These are phyloP conservation scores for Meyerozyma guilliermondii DNA, from an alignment of 1,139 yeast species.

Conservation along the genomic window DNA sequence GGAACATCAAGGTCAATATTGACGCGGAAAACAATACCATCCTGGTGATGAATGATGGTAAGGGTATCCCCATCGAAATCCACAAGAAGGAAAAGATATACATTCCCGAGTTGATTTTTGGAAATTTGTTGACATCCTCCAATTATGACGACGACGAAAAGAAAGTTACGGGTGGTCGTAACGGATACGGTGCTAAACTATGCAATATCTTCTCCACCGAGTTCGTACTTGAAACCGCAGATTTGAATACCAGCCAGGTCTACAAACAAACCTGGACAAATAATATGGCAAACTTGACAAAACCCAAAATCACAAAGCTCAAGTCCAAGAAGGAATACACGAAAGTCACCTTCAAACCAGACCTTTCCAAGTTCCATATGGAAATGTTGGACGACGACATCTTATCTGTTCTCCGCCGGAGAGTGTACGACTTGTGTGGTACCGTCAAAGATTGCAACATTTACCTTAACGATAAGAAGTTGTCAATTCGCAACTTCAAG, in stretches of 20 bases:
- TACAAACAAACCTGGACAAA: slow-evolving; percentile 83
- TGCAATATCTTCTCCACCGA: slow-evolving; percentile 91
- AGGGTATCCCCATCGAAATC: slow-evolving; percentile 92
- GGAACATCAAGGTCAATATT: slow-evolving; percentile 72
- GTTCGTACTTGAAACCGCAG: slow-evolving; percentile 87
- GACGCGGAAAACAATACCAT: slow-evolving; percentile 72
- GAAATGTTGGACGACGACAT: slow-evolving; percentile 73
- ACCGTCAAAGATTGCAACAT: slow-evolving; percentile 85
- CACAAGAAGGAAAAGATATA: slow-evolving; percentile 89
- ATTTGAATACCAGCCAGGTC: slow-evolving; percentile 52
- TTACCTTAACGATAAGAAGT: slow-evolving; percentile 66
- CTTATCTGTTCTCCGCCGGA: slow-evolving; percentile 78
- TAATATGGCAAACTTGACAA: slow-evolving; percentile 76
- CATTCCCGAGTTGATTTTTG: slow-evolving; percentile 95
- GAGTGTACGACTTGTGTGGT: slow-evolving; percentile 95
- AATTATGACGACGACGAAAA: slow-evolving; percentile 94
- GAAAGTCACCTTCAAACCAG: slow-evolving; percentile 85
- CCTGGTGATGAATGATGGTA: slow-evolving; percentile 87
- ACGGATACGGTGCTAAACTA: slow-evolving; percentile 94
- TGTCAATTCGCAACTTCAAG: slow-evolving; percentile 73
- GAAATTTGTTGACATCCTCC: slow-evolving; percentile 89
- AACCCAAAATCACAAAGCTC: slow-evolving; percentile 65
- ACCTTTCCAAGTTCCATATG: slow-evolving; percentile 81
- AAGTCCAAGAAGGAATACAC: slow-evolving; percentile 74
- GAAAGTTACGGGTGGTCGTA: slow-evolving; percentile 98